phyloP scores from a whole-genome alignment of 768 basidiomycete genomes.

The Collybia nuda region DNA sequence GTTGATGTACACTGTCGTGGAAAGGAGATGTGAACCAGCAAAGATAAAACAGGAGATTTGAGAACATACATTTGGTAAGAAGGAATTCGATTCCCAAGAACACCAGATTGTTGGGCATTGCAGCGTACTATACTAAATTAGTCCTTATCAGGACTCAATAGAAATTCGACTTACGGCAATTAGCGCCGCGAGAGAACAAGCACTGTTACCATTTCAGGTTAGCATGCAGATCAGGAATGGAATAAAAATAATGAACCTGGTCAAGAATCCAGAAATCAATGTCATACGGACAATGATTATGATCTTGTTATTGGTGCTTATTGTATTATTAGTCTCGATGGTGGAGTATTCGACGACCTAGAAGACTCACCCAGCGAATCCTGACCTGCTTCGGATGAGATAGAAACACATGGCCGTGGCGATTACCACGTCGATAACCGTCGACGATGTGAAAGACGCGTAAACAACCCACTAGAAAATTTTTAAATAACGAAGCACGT shows the following conservation, averaged over 20 bases:
- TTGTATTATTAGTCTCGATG: too few relatives aligned
- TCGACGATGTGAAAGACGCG: constrained; percentile 18
- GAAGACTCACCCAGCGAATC: constrained; percentile 12
- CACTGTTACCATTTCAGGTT: constrained; percentile 3
- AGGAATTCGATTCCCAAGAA: constrained; percentile 18
- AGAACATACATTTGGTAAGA: constrained; percentile 16
- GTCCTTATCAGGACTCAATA: neutral
- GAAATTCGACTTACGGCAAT: constrained; percentile 11
- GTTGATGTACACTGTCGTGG: constrained; percentile 25
- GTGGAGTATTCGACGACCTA: neutral
- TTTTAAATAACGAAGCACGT: neutral
- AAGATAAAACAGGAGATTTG: neutral
- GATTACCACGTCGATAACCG: constrained; percentile 21
- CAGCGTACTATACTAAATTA: constrained; percentile 5
- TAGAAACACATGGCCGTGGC: constrained; percentile 23
- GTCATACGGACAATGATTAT: constrained; percentile 17
- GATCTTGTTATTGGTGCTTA: constrained; percentile 18
- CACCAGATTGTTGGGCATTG: constrained; percentile 16
- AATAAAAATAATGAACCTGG: constrained; percentile 10
- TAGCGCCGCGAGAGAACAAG: constrained; percentile 14
- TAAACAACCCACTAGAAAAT: constrained; percentile 22
- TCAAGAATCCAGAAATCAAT: constrained; percentile 18
- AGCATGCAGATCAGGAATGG: neutral
- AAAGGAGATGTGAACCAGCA: neutral
- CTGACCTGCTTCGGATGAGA: constrained; percentile 18